Evolutionary conservation across 352 stramenopile genomes (phyloP).

Genomic region (Phytophthora pinifolia): DNA sequence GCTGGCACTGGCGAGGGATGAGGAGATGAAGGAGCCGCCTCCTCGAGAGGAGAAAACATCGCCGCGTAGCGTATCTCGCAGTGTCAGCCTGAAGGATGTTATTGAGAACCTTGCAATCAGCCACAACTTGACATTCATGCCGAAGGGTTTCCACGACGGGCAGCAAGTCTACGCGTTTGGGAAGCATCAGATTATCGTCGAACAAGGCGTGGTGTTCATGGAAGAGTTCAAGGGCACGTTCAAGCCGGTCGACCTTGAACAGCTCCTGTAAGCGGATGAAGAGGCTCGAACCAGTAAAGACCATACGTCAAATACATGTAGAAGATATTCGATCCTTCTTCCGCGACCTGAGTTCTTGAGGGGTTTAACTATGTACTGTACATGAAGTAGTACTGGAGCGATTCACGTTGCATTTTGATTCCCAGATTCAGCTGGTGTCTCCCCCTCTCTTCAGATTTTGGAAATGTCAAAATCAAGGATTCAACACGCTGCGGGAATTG

Average conservation of each 20-base stretch:
- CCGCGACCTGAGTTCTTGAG: too few relatives aligned
- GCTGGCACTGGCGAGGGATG: slow-evolving; percentile 49
- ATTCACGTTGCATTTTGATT: too few relatives aligned
- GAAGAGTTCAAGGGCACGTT: slow-evolving; percentile 66
- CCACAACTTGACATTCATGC: slow-evolving; percentile 82
- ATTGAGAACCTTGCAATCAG: slow-evolving; percentile 80
- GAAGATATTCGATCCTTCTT: too few relatives aligned
- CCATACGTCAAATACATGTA: slow-evolving; percentile 8
- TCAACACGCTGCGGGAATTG: too few relatives aligned
- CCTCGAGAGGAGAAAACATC: slow-evolving; percentile 23
- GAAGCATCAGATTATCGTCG: slow-evolving; percentile 81
- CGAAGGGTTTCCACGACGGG: slow-evolving; percentile 72
- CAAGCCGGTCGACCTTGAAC: slow-evolving; percentile 73
- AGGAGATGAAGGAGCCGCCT: slow-evolving; percentile 24
- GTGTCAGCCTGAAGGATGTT: slow-evolving; percentile 77
- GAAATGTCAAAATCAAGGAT: too few relatives aligned
- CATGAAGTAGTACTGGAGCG: too few relatives aligned
- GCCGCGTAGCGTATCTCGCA: slow-evolving; percentile 36
- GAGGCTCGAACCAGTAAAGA: background rate
- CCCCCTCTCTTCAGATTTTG: too few relatives aligned
- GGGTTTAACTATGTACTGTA: too few relatives aligned
- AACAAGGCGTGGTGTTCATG: slow-evolving; percentile 82
- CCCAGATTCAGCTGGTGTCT: too few relatives aligned
- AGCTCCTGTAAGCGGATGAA: slow-evolving; percentile 45
- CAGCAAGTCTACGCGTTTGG: slow-evolving; percentile 84